Evolutionary conservation across 345 rosid species (phyloP).

Genomic region (Eucalyptus caleyi): DNA sequence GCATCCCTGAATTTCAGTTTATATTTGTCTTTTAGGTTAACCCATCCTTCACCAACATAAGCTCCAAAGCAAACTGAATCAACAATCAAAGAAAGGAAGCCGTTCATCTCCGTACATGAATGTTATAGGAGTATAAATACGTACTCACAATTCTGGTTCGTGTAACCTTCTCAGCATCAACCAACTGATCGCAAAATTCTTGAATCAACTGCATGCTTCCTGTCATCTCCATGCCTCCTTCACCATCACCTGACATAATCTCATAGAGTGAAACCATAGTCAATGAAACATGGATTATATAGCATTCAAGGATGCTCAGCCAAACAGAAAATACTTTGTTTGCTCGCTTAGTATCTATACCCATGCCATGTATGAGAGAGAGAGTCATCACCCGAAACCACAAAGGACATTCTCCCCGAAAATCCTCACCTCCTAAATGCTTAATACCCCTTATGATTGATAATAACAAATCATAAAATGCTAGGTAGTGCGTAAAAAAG

Average conservation of each 20-base stretch:
- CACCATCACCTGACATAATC: conserved; percentile 61
- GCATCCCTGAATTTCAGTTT: no score
- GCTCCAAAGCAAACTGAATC: no score
- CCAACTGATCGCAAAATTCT: conserved; percentile 58
- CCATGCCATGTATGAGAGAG: not conserved
- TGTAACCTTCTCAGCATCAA: conserved; percentile 42
- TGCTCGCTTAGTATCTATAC: not conserved
- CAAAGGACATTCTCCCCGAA: not conserved
- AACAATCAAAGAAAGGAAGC: no score
- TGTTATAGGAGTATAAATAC: no score
- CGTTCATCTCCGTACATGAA: no score
- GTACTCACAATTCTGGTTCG: conserved; percentile 36
- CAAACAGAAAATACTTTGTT: not conserved
- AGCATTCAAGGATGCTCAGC: not conserved
- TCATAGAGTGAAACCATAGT: not conserved
- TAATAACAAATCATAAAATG: not conserved
- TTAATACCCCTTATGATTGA: not conserved
- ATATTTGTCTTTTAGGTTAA: no score
- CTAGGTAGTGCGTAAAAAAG: not conserved
- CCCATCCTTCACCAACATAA: no score
- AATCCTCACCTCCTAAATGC: not conserved
- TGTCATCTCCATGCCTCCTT: conserved; percentile 93
- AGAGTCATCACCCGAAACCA: not conserved
- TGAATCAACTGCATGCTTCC: conserved; percentile 77
- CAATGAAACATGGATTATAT: not conserved